phyloP scores from a whole-genome alignment of 192 early-diverging fungal genomes.

The Backusella psychrophila region DNA sequence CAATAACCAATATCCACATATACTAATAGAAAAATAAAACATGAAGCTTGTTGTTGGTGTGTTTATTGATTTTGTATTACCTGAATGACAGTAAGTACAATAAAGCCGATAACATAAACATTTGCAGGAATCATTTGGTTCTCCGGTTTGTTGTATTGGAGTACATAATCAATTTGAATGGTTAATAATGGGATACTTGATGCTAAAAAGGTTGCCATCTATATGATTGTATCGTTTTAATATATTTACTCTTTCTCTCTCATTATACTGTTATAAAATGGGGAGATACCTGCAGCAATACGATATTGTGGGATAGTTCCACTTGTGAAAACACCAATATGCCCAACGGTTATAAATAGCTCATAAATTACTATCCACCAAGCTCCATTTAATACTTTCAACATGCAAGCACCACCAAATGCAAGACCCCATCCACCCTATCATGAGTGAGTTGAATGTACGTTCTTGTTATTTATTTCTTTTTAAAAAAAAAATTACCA shows the following conservation, averaged over 20 bases:
- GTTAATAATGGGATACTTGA: constrained; percentile 26
- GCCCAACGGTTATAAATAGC: constrained; percentile 20
- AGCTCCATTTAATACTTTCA: constrained; percentile 11
- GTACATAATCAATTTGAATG: constrained; percentile 14
- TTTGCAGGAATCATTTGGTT: neutral
- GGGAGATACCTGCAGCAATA: constrained; percentile 28
- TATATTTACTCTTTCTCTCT: neutral
- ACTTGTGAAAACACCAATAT: constrained; percentile 9
- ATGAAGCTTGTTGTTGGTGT: neutral
- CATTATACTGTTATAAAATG: neutral
- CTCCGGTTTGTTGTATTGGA: neutral
- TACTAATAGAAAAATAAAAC: constrained; percentile 22
- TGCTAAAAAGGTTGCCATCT: constrained; percentile 31
- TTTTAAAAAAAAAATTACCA: neutral
- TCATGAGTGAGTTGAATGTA: neutral
- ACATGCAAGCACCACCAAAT: constrained; percentile 25
- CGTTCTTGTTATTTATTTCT: neutral
- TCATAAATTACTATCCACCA: constrained; percentile 39
- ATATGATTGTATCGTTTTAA: neutral
- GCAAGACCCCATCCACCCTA: constrained; percentile 32
- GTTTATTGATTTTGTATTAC: constrained; percentile 5
- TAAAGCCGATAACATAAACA: constrained; percentile 19
- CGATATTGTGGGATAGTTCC: constrained; percentile 22
- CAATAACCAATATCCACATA: constrained; percentile 70
- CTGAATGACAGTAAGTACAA: constrained; percentile 30